Base-by-base conservation (phyloP, 139 green algal genomes). In the Chlamydomonas schloesseri region DNA sequence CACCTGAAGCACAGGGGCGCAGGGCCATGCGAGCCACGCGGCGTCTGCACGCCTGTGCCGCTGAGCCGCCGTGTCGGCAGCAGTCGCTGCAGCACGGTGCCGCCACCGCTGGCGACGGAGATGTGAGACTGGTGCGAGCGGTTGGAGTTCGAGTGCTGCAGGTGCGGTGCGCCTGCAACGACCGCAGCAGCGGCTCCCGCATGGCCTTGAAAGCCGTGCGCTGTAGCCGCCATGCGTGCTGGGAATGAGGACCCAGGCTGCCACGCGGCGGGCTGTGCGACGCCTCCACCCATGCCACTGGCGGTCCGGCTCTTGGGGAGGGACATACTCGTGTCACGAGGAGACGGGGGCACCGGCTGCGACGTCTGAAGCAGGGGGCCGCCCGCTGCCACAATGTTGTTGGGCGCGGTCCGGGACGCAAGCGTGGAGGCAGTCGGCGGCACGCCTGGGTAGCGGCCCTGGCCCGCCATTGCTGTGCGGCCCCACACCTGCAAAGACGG, bases 1-100 rank as follows among this genome's bases (percentile, higher is more conserved):
- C 68, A 73, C 68, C 68, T 73, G 68, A 73, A 73, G 68, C 68
- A 73, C 15, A 73, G 68, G 33, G 33, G 68, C 33, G 15, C 33
- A 1, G 68, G 17, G 8, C 9, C n/a, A 1, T 9, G 26, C 26
- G 18, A 5, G 29, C 64, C 64, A n/a, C 29, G 26, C 26, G 26
- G 26, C 26, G 4, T 20, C 14, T 21, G 14, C 2, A 17, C 0
- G 18, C 68, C 68, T 2, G 68, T 47, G 68, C 33, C 33, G 68
- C 33, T 73, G 68, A 15, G 5, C 2, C 68, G 33, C 17, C 20
- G 33, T 1, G 17, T 14, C 11, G 68, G 68, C 18, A 46, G 33
- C 68, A 73, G 68, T 33, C 68, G 33, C 17, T 17, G 18, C 68
- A 73, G 6, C 17, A 47, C 20, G n/a, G 26, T 37, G 29, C 64